Conservation (phyloP, 805 yeast species). For the Kodamaea lidongshanica region DNA sequence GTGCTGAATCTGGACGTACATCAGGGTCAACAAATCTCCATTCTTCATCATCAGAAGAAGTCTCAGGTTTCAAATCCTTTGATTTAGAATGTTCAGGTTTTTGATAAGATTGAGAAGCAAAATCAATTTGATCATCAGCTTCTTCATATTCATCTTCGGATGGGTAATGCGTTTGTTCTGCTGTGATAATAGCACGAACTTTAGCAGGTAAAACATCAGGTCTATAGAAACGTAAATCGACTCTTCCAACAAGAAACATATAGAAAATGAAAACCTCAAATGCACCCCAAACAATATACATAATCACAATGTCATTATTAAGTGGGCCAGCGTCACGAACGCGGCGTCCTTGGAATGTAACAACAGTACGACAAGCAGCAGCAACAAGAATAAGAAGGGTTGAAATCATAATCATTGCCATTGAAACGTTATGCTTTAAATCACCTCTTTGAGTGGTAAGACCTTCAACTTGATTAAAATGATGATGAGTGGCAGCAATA, state of each 20-base stretch:
- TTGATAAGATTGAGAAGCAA: no score
- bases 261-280: conserved; percentile 15
- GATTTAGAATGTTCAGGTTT: no score
- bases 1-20: conserved; percentile 2
- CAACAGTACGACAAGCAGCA: conserved; percentile 9
- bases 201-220: conserved; percentile 16
- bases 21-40: conserved; percentile 11
- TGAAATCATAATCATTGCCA: conserved; percentile 7
- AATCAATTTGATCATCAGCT: conserved; percentile 7
- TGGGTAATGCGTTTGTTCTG: conserved; percentile 19
- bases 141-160: conserved; percentile 25
- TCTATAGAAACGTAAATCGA: conserved; percentile 19
- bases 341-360: conserved; percentile 6
- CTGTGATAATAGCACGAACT: conserved; percentile 15
- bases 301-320: conserved; percentile 9
- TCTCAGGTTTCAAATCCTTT: conserved; percentile 3
- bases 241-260: conserved; percentile 15
- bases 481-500: conserved; percentile 19
- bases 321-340: conserved; percentile 3
- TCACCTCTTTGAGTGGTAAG: conserved; percentile 15
- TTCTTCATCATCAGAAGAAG: conserved; percentile 7
- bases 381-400: conserved; percentile 13
- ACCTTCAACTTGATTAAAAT: conserved; percentile 14
- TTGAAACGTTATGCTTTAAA: conserved; percentile 12
- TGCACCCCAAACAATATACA: conserved; percentile 18